A percentile compares a stretch with the other conserved stretches of the same genome.
phyloP scores from a whole-genome alignment of 441 rosid genomes.

The Theobroma grandiflorum region DNA sequence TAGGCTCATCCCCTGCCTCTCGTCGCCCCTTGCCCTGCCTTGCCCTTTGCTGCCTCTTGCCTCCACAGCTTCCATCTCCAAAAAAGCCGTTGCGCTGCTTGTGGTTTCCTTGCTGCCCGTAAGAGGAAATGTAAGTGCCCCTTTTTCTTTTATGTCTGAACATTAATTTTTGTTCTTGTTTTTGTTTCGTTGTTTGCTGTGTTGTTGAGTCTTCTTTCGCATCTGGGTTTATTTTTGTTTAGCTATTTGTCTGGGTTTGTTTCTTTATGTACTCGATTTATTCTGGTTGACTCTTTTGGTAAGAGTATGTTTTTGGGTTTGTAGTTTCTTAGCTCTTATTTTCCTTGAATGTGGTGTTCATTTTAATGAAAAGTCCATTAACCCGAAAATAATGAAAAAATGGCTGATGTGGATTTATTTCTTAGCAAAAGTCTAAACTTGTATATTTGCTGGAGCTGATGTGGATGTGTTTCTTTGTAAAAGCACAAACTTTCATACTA shows the following conservation, averaged over 20 bases:
- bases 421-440: background rate
- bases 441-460: background rate
- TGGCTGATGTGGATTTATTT: background rate
- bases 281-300: slow-evolving; percentile 1
- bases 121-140: slow-evolving; percentile 72
- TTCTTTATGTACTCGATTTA: background rate
- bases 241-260: slow-evolving; percentile 5
- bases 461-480: background rate
- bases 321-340: background rate
- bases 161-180: background rate
- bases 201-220: background rate
- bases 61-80: slow-evolving; percentile 95
- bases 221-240: background rate
- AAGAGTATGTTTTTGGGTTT: background rate
- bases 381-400: background rate
- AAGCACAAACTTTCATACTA: background rate
- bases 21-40: too few species aligned
- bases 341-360: background rate
- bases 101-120: slow-evolving; percentile 92
- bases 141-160: background rate
- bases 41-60: too few species aligned
- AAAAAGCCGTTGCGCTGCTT: slow-evolving; percentile 91
- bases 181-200: slow-evolving; percentile 2
- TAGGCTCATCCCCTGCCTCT: too few species aligned
- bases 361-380: background rate